phyloP scores from a whole-genome alignment of 345 rosid species.

The Gossypium bickii region DNA sequence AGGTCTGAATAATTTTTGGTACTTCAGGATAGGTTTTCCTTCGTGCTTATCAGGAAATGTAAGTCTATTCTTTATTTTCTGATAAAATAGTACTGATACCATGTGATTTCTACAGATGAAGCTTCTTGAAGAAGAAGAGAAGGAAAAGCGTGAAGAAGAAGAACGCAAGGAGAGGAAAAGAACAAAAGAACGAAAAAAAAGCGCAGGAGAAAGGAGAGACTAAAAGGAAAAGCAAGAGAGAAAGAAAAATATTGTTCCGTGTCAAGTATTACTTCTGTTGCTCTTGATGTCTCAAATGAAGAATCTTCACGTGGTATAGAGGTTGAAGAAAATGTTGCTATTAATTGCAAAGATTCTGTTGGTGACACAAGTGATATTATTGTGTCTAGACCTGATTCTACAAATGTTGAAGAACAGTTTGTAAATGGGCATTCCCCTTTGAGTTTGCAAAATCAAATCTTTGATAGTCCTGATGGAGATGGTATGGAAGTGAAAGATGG shows the following conservation, averaged over 20 bases:
- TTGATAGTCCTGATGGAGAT: constrained; percentile 30
- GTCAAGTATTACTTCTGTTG: constrained; percentile 23
- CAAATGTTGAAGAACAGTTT: constrained; percentile 39
- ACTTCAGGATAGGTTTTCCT: constrained; percentile 15
- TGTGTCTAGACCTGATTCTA: constrained; percentile 48
- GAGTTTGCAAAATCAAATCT: constrained; percentile 34
- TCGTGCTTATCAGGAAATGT: background rate
- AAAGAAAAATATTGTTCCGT: constrained; percentile 45
- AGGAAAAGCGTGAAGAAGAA: constrained; percentile 92
- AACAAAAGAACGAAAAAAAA: constrained; percentile 83
- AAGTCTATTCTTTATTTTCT: background rate
- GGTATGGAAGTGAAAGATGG: constrained; percentile 40
- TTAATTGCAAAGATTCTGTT: background rate
- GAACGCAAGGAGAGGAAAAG: constrained; percentile 84
- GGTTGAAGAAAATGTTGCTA: constrained; percentile 22
- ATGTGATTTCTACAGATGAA: constrained; percentile 45
- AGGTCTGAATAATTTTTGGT: constrained; percentile 42
- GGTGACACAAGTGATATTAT: constrained; percentile 34
- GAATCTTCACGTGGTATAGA: constrained; percentile 38
- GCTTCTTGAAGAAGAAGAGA: constrained; percentile 96
- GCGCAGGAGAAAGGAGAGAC: constrained; percentile 82
- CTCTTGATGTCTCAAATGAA: constrained; percentile 32
- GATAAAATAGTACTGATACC: constrained; percentile 12
- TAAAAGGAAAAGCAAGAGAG: constrained; percentile 80
- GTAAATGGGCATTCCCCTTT: constrained; percentile 30